phyloP scores from a whole-genome alignment of 2,329 filamentous ascomycete genomes.

The Geosmithia morbida region DNA sequence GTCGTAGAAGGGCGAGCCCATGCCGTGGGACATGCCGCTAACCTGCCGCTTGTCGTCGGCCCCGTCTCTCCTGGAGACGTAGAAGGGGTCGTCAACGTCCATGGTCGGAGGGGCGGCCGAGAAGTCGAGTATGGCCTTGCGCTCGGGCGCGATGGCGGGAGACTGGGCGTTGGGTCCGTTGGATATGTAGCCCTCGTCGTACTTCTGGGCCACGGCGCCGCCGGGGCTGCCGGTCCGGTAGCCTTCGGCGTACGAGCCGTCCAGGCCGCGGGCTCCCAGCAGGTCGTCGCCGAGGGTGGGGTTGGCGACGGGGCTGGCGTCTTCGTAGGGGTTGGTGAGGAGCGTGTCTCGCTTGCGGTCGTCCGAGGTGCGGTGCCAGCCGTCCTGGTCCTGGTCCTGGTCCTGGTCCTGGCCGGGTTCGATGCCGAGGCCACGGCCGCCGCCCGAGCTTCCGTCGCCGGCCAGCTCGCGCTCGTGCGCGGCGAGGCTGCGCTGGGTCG shows the following conservation, averaged over 20 bases:
- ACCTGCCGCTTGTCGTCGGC: conserved; percentile 44
- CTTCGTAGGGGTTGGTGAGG: conserved; percentile 53
- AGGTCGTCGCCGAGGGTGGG: conserved; percentile 36
- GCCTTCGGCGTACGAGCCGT: conserved; percentile 21
- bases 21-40: conserved; percentile 84
- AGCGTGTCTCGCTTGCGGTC: conserved; percentile 53
- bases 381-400: conserved; percentile 43
- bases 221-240: conserved; percentile 41
- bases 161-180: conserved; percentile 41
- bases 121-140: conserved; percentile 40
- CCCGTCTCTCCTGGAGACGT: conserved; percentile 27
- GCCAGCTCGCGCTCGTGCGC: conserved; percentile 4
- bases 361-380: conserved; percentile 47
- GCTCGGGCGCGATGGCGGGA: conserved; percentile 36
- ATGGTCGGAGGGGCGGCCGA: conserved; percentile 29
- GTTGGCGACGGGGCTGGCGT: conserved; percentile 46
- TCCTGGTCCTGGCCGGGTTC: conserved; percentile 40
- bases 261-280: conserved; percentile 21
- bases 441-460: too few relatives aligned
- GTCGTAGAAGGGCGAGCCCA: conserved; percentile 82
- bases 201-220: conserved; percentile 36
- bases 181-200: conserved; percentile 86
- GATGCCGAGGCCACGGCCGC: conserved; percentile 24
- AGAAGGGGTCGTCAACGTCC: conserved; percentile 52
- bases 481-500: conserved; percentile 18